Conservation (phyloP, 176 grass and related monocot species). For the Carex myosuroides region DNA sequence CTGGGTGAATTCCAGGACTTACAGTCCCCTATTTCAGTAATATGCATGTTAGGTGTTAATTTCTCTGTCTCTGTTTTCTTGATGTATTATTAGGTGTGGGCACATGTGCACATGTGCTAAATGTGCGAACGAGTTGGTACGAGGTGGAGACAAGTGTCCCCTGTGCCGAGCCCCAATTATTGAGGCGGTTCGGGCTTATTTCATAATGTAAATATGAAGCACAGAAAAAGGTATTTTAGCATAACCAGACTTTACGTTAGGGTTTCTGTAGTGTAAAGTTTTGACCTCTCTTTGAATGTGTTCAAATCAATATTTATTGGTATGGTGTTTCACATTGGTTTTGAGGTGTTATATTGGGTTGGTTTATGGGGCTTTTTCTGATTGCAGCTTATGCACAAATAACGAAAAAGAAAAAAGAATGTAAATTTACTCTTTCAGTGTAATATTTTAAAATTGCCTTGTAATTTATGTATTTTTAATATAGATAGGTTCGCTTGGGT, state of each 20-base stretch:
- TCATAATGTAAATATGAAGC: slow-evolving; percentile 31
- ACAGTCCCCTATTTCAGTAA: neutral
- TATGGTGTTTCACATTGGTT: slow-evolving; percentile 16
- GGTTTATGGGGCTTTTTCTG: slow-evolving; percentile 8
- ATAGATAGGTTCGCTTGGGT: neutral
- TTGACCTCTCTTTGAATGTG: slow-evolving; percentile 18
- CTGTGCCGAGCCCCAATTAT: slow-evolving; percentile 91
- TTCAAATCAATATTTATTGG: slow-evolving; percentile 1
- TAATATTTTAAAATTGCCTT: neutral
- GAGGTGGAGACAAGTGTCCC: slow-evolving; percentile 74
- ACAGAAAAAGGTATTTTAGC: slow-evolving; percentile 9
- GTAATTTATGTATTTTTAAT: slow-evolving; percentile 13
- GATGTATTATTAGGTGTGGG: slow-evolving; percentile 64
- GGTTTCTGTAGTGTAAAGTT: slow-evolving; percentile 24
- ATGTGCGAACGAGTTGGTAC: slow-evolving; percentile 81
- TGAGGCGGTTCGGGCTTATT: slow-evolving; percentile 62
- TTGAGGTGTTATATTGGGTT: slow-evolving; percentile 6
- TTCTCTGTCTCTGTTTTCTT: neutral
- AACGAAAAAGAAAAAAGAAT: slow-evolving; percentile 11
- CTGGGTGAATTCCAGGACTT: neutral
- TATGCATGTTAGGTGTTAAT: neutral
- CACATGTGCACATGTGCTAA: slow-evolving; percentile 98
- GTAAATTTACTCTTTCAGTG: neutral
- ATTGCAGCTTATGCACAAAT: slow-evolving; percentile 13
- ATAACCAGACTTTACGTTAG: slow-evolving; percentile 11